Conservation (phyloP, 495 filamentous ascomycete species). For the Neurospora sp. region DNA sequence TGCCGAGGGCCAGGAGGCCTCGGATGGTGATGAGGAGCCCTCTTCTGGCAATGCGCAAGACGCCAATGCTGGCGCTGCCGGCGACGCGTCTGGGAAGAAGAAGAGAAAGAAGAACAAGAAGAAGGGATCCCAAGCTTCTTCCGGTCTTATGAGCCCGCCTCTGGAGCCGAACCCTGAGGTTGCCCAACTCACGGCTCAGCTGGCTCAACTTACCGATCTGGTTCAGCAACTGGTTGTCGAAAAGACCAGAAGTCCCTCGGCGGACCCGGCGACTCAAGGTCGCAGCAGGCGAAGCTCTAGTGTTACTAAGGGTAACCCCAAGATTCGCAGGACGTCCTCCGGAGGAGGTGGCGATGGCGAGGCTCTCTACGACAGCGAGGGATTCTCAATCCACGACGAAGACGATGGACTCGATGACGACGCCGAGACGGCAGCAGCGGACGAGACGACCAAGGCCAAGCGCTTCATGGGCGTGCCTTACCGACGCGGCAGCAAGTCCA, state of each 20-base stretch:
- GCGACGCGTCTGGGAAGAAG: constrained; percentile 1
- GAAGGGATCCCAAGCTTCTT: neutral
- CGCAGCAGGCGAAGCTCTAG: neutral
- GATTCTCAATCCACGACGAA: neutral
- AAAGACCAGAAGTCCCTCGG: neutral
- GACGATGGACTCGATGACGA: neutral
- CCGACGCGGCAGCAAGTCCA: neutral
- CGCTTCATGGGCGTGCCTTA: neutral
- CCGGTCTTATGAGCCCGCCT: neutral
- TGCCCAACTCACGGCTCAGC: neutral
- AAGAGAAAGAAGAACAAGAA: constrained; percentile 10
- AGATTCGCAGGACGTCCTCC: neutral
- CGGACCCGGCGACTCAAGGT: neutral
- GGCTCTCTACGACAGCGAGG: neutral
- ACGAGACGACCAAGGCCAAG: neutral
- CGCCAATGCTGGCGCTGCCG: neutral
- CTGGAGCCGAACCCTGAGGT: neutral
- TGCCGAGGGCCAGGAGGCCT: neutral
- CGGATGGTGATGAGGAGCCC: neutral
- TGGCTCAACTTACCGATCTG: neutral
- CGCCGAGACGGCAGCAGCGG: neutral
- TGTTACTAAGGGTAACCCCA: neutral
- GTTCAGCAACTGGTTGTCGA: neutral
- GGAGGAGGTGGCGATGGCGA: neutral
- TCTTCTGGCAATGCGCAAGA: neutral